phyloP scores from a whole-genome alignment of 768 basidiomycete genomes.

The Mycena haematopus region DNA sequence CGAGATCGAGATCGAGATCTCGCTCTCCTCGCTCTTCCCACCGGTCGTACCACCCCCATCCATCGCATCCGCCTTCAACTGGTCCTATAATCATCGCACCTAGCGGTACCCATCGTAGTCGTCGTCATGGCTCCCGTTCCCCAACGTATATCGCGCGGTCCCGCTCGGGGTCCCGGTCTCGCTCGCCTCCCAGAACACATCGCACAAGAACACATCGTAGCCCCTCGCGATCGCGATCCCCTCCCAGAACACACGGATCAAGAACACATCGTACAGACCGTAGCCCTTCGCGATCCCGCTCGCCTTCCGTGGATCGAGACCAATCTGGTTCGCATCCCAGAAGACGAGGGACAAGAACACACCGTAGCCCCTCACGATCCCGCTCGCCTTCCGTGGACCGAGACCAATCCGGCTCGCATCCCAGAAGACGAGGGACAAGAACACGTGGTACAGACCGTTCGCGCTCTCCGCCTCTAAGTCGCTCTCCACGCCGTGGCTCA shows the following conservation, averaged over 20 bases:
- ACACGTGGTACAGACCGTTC: not conserved
- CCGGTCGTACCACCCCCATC: not conserved
- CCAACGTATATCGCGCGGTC: slow-evolving; percentile 28
- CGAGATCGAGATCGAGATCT: not conserved
- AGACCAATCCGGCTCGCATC: not conserved
- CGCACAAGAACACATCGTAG: not conserved
- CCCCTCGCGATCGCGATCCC: not conserved
- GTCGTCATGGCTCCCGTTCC: slow-evolving; percentile 29
- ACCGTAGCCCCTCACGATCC: not conserved
- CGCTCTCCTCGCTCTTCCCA: not conserved
- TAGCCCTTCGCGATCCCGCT: not conserved
- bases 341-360: not conserved
- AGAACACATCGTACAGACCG: not conserved
- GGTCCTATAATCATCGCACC: slow-evolving; percentile 1
- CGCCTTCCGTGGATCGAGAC: not conserved
- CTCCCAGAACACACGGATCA: not conserved
- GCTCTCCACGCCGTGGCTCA: slow-evolving; percentile 15
- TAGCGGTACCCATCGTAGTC: not conserved
- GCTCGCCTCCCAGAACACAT: slow-evolving; percentile 21
- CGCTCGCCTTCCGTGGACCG: not conserved
- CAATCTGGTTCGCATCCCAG: not conserved
- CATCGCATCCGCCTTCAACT: not conserved
- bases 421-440: not conserved
- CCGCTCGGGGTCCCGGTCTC: slow-evolving; percentile 33
- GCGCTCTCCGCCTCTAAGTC: not conserved